phyloP scores from a whole-genome alignment of 495 filamentous ascomycete species.

The Xylaria castorea region DNA sequence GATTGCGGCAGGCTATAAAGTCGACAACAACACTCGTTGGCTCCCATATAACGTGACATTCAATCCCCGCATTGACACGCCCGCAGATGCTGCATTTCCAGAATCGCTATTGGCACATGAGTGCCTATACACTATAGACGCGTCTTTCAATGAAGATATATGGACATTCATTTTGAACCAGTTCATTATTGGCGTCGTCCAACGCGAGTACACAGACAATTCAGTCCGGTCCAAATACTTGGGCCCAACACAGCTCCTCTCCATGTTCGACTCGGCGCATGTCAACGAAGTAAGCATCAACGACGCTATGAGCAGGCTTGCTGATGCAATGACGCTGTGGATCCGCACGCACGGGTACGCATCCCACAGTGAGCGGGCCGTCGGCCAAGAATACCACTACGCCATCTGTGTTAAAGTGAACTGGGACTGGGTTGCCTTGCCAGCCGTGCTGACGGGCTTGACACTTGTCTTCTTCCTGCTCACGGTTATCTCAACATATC shows the following conservation, averaged over 20 bases:
- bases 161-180: conserved; percentile 11
- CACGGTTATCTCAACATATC: conserved; percentile 2
- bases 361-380: background rate
- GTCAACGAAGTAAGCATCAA: background rate
- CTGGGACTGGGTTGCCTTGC: conserved; percentile 18
- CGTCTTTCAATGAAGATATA: background rate
- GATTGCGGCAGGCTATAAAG: background rate
- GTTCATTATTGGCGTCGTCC: conserved; percentile 4
- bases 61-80: background rate
- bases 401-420: conserved; percentile 19
- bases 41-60: conserved; percentile 15
- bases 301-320: background rate
- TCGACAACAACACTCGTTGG: conserved; percentile 10
- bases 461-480: conserved; percentile 6
- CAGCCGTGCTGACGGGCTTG: background rate
- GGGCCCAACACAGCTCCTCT: conserved; percentile 8
- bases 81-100: background rate
- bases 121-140: conserved; percentile 16
- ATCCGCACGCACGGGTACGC: conserved; percentile 12
- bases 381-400: conserved; percentile 15
- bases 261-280: background rate
- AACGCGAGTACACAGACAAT: background rate
- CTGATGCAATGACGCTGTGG: conserved; percentile 8
- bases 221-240: background rate
- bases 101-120: conserved; percentile 9